Percentiles rank a stretch among this genome's conserved stretches.
Conservation (phyloP, 768 basidiomycete genomes). For the Hericium rajendrae region DNA sequence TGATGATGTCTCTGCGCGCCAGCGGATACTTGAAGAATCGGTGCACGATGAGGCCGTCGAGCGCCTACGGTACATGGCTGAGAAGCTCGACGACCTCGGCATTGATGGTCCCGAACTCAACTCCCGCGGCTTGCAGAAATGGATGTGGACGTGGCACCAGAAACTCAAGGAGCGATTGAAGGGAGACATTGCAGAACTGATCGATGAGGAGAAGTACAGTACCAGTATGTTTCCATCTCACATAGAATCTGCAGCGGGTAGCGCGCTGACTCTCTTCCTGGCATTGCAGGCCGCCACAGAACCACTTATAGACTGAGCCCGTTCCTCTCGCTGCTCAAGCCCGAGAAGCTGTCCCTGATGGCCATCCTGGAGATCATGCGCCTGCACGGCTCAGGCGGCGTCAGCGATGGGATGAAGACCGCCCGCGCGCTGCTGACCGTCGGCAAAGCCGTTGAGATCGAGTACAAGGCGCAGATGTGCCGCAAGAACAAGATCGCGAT, state of each 20-base stretch:
- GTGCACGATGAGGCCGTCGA: constrained; percentile 77
- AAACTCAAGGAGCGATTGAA: constrained; percentile 43
- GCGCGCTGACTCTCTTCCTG: background rate
- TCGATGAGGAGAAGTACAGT: constrained; percentile 23
- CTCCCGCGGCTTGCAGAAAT: constrained; percentile 46
- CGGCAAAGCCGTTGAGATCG: constrained; percentile 80
- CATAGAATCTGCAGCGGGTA: background rate
- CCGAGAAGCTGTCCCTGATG: constrained; percentile 77
- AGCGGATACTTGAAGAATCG: constrained; percentile 75
- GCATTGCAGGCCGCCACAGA: background rate
- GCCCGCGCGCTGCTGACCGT: constrained; percentile 71
- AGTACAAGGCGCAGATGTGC: constrained; percentile 82
- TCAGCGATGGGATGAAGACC: constrained; percentile 84
- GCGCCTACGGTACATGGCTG: constrained; percentile 54
- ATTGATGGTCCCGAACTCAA: constrained; percentile 37
- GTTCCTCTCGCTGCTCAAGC: constrained; percentile 65
- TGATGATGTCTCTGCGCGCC: constrained; percentile 62
- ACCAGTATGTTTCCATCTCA: background rate
- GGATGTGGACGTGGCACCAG: constrained; percentile 86
- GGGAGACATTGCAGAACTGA: constrained; percentile 40
- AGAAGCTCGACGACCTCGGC: constrained; percentile 49
- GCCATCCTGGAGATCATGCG: constrained; percentile 87
- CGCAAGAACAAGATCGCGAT: constrained; percentile 45
- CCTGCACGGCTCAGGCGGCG: constrained; percentile 63
- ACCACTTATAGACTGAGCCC: constrained; percentile 36